A percentile compares a stretch with the other conserved stretches of the same genome.
Evolutionary conservation across 73 alveolate genomes (phyloP).

Genomic region (Diophrys appendiculata): DNA sequence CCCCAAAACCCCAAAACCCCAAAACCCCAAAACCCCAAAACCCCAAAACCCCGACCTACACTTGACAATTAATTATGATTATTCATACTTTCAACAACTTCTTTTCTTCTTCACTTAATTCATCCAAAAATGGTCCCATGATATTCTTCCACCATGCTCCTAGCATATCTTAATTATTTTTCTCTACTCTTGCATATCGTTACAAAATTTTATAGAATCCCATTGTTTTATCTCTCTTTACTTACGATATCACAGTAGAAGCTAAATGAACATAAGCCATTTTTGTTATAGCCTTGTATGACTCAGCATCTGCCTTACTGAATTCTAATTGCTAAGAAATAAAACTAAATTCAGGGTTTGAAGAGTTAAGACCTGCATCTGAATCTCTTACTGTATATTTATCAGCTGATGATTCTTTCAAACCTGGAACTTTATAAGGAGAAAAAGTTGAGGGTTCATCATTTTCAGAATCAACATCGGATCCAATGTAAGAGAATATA

Average conservation of each 20-base stretch:
- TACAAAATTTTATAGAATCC: neutral
- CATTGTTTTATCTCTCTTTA: constrained; percentile 1
- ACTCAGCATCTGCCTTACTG: constrained; percentile 5
- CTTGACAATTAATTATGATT: too few species aligned
- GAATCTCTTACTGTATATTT: neutral
- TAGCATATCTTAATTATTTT: neutral
- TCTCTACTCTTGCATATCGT: neutral
- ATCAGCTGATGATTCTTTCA: neutral
- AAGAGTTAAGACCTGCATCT: neutral
- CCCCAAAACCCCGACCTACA: too few species aligned
- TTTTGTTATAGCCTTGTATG: neutral
- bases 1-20: too few species aligned
- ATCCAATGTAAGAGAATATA: neutral
- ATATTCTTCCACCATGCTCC: constrained; percentile 1
- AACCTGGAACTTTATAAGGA: neutral
- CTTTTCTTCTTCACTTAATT: neutral
- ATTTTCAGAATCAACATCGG: neutral
- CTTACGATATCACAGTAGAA: neutral
- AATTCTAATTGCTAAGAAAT: neutral
- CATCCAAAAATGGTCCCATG: neutral
- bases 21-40: too few species aligned
- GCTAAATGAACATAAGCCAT: neutral
- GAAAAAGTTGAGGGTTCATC: neutral
- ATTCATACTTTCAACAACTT: too few species aligned
- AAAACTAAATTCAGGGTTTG: neutral